A percentile compares a stretch with the other conserved stretches of the same genome.
Evolutionary conservation across 2,329 filamentous ascomycete genomes (phyloP).

Genomic region (Arthrobotrys sphaeroides): DNA sequence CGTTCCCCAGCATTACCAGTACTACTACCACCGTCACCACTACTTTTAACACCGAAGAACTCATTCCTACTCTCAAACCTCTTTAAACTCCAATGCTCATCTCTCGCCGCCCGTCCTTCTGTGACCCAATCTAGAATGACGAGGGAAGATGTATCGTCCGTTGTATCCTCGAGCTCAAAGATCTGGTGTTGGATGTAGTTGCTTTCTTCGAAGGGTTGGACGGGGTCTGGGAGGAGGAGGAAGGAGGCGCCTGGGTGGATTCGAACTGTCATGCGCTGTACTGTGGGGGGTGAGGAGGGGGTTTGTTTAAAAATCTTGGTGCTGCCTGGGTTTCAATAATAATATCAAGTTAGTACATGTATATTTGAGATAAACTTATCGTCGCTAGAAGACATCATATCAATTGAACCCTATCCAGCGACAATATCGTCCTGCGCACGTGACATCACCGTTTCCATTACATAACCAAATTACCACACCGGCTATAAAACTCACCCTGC

Average conservation of each 20-base stretch:
- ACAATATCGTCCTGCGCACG: not conserved
- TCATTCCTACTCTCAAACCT: constrained; percentile 87
- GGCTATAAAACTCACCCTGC: constrained; percentile 56
- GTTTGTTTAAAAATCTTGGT: constrained; percentile 94
- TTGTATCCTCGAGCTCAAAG: constrained; percentile 69
- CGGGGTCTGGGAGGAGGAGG: constrained; percentile 84
- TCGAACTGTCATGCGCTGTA: constrained; percentile 67
- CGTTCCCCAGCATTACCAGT: not conserved
- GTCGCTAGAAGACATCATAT: constrained; percentile 9
- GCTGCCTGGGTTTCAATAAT: constrained; percentile 78
- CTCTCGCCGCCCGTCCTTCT: constrained; percentile 82
- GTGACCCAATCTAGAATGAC: constrained; percentile 95
- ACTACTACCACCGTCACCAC: constrained; percentile 56
- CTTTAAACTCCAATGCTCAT: constrained; percentile 86
- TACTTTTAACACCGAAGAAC: constrained; percentile 70
- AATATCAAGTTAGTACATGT: no score
- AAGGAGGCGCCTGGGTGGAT: constrained; percentile 67
- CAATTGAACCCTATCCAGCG: not conserved
- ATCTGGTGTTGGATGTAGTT: constrained; percentile 85
- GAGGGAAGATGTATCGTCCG: constrained; percentile 68
- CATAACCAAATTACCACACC: constrained; percentile 9
- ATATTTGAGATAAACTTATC: constrained; percentile 10
- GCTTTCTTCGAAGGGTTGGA: constrained; percentile 87
- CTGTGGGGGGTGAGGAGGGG: constrained; percentile 67
- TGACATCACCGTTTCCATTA: constrained; percentile 10